A percentile compares a stretch with the other conserved stretches of the same genome.
phyloP scores from a whole-genome alignment of 768 basidiomycete genomes.

The Amanita polypyramis region DNA sequence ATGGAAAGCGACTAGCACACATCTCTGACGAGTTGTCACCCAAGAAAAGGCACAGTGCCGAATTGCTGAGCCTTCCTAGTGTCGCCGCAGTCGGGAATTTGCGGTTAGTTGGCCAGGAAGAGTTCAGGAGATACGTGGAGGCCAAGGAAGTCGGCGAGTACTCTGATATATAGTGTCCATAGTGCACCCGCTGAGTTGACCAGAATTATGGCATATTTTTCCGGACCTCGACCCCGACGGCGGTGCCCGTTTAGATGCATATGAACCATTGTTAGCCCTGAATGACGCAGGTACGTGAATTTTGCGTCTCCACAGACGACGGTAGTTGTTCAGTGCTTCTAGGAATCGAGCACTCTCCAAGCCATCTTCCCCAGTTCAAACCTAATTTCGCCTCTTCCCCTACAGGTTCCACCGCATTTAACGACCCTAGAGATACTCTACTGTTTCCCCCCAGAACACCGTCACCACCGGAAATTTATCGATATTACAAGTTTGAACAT shows the following conservation, averaged over 20 bases:
- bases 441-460: conserved; percentile 75
- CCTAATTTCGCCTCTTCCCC: conserved; percentile 63
- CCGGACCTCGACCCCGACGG: conserved; percentile 84
- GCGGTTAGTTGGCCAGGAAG: conserved; percentile 53
- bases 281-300: conserved; percentile 51
- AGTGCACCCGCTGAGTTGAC: conserved; percentile 11
- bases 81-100: conserved; percentile 27
- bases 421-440: conserved; percentile 84
- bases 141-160: conserved; percentile 71
- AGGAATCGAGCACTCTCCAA: conserved; percentile 66
- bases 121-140: conserved; percentile 67
- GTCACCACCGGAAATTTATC: conserved; percentile 79
- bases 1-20: conserved; percentile 6
- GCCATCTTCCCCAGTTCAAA: conserved; percentile 76
- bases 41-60: conserved; percentile 65
- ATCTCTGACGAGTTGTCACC: conserved; percentile 30
- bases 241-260: conserved; percentile 69
- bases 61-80: conserved; percentile 51
- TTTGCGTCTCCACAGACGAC: not conserved
- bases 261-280: conserved; percentile 33
- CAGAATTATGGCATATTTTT: conserved; percentile 89
- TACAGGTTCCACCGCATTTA: conserved; percentile 62
- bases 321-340: conserved; percentile 3
- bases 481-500: conserved; percentile 63
- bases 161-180: conserved; percentile 7